Percentiles rank a stretch among this genome's conserved stretches.
Evolutionary conservation across 1,284 basidiomycete species (phyloP).

Genomic region (Moniliophthora roreri): DNA sequence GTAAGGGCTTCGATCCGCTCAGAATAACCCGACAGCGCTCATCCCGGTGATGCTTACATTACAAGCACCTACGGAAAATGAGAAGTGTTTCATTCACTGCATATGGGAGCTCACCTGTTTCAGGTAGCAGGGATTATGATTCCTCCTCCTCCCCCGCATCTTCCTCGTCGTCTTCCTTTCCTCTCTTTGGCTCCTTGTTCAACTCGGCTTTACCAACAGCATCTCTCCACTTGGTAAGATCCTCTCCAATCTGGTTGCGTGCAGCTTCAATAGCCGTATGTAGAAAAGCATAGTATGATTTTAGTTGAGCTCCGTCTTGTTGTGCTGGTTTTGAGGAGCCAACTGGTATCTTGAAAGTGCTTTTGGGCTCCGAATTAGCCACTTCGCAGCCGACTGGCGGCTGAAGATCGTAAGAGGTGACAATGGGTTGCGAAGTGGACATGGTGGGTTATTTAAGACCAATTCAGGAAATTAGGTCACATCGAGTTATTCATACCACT

Average conservation of each 20-base stretch:
- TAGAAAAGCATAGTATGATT: slow-evolving; percentile 52
- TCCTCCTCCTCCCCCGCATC: slow-evolving; percentile 35
- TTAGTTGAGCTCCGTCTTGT: slow-evolving; percentile 22
- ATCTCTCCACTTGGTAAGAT: slow-evolving; percentile 71
- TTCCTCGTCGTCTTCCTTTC: slow-evolving; percentile 38
- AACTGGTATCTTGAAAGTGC: slow-evolving; percentile 35
- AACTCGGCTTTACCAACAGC: slow-evolving; percentile 60
- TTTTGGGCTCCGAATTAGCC: slow-evolving; percentile 23
- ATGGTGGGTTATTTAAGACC: background rate
- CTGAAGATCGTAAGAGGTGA: slow-evolving; percentile 50
- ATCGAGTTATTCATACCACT: background rate
- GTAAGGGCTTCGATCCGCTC: no score
- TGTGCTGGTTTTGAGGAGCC: slow-evolving; percentile 25
- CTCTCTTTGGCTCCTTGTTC: slow-evolving; percentile 46
- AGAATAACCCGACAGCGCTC: no score
- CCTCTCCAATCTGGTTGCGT: slow-evolving; percentile 53
- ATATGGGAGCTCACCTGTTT: no score
- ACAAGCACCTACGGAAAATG: no score
- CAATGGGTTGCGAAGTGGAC: slow-evolving; percentile 31
- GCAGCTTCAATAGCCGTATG: slow-evolving; percentile 49
- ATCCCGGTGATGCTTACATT: no score
- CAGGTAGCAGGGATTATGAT: no score
- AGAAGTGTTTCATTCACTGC: no score
- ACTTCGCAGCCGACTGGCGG: slow-evolving; percentile 35
- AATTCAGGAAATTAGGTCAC: background rate